phyloP scores from a whole-genome alignment of 1,139 yeast genomes.

The Casaregolazyma suthepensis region DNA sequence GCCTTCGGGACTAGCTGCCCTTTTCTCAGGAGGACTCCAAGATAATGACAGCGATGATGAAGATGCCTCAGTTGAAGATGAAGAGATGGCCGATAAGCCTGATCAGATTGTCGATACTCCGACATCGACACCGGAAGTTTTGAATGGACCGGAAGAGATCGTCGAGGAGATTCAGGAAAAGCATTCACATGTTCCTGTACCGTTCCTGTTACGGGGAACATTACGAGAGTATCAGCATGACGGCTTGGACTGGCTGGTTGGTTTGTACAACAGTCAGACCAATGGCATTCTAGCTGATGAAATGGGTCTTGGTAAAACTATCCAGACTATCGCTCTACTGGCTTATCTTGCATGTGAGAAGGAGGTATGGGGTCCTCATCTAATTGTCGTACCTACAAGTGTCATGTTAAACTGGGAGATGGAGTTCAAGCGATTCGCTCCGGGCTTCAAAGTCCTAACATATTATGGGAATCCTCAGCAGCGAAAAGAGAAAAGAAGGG shows the following conservation, averaged over 20 bases:
- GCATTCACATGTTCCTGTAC: slow-evolving; percentile 26
- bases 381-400: slow-evolving; percentile 94
- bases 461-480: slow-evolving; percentile 98
- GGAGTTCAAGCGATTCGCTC: slow-evolving; percentile 98
- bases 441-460: slow-evolving; percentile 92
- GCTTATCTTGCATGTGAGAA: slow-evolving; percentile 90
- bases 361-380: slow-evolving; percentile 96
- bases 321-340: slow-evolving; percentile 85
- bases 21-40: slow-evolving; percentile 19
- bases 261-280: slow-evolving; percentile 83
- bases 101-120: slow-evolving; percentile 11
- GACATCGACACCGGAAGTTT: slow-evolving; percentile 16
- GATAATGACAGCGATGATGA: slow-evolving; percentile 23
- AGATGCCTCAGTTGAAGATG: slow-evolving; percentile 19
- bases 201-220: slow-evolving; percentile 63
- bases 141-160: not conserved
- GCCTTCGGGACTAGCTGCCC: slow-evolving; percentile 7
- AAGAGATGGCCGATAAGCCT: slow-evolving; percentile 23
- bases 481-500: slow-evolving; percentile 89
- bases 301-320: slow-evolving; percentile 97
- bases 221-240: slow-evolving; percentile 91
- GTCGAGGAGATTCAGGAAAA: not conserved
- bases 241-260: slow-evolving; percentile 96
- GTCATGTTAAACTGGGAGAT: slow-evolving; percentile 99
- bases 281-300: slow-evolving; percentile 98